Base-by-base conservation (phyloP, 2,329 filamentous ascomycete species). In the Xylariomycetidae sp. region DNA sequence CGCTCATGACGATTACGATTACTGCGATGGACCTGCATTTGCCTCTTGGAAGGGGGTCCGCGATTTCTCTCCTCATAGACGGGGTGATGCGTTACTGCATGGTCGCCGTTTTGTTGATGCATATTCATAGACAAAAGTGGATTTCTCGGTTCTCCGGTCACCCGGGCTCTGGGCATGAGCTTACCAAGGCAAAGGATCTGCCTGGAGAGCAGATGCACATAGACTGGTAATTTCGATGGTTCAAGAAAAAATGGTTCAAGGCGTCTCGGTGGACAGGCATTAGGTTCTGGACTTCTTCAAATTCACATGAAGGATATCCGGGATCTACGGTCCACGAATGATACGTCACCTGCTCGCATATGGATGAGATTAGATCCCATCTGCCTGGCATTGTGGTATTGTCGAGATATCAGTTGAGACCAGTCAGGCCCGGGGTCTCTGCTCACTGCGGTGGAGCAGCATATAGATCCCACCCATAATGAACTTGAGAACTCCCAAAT, bases 41-140 rank as follows among this genome's bases (percentile, higher is more conserved):
- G 49, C 50, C 50, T 48, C 44, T 49, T 46, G 47, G 48, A 44
- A 54, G 44, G 51, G 53, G 48, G 52, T 46, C 38, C 46, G 44
- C 42, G 42, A 50, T 42, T 42, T 46, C 40, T 46, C 50, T 48
- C 44, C 47, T 51, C 51, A 53, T 56, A 54, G 53, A 56, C 49
- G 50, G 52, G 49, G 49, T 48, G 40, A 51, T 48, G 43, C 44
- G 39, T 44, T 48, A 44, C 48, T 48, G 53, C 47, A 46, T 48
- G 45, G 50, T 48, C 49, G 50, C 44, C 47, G 46, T 51, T 51
- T 50, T 53, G 47, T 55, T 53, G 50, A 56, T 54, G 48, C 50
- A 56, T 52, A 53, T 48, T 51, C 65, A 73, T 78, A 79, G 74
- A 79, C 70, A 77, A 77, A 78, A 77, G 70, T 71, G 72, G 73